Conservation (phyloP, 1,284 basidiomycete genomes). For the Cerioporus squamosus region DNA sequence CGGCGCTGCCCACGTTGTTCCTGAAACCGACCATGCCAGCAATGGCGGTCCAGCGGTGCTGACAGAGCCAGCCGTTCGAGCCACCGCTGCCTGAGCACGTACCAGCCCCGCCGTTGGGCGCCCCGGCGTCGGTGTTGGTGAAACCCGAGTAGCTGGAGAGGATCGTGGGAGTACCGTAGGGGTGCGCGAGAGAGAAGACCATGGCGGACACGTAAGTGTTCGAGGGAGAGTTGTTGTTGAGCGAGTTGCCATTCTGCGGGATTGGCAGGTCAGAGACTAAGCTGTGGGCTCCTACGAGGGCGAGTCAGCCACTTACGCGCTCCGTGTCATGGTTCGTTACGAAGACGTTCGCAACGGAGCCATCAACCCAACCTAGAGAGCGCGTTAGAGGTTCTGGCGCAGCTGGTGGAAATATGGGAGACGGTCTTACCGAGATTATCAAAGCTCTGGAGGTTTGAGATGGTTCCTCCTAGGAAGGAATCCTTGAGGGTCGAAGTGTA, state of each 20-base stretch:
- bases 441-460: slow-evolving; percentile 57
- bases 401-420: background rate
- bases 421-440: slow-evolving; percentile 49
- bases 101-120: slow-evolving; percentile 50
- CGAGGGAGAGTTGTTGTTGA: slow-evolving; percentile 64
- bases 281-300: background rate
- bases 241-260: slow-evolving; percentile 51
- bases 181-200: slow-evolving; percentile 69
- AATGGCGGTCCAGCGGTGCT: slow-evolving; percentile 64
- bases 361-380: slow-evolving; percentile 57
- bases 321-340: slow-evolving; percentile 76
- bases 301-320: slow-evolving; percentile 43
- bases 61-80: slow-evolving; percentile 59
- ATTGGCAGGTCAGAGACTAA: background rate
- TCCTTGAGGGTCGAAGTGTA: slow-evolving; percentile 57
- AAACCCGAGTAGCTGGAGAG: slow-evolving; percentile 63
- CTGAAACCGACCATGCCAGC: slow-evolving; percentile 67
- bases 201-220: slow-evolving; percentile 65
- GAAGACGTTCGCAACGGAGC: slow-evolving; percentile 63
- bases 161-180: slow-evolving; percentile 68
- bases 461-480: slow-evolving; percentile 55
- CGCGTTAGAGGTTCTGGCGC: background rate
- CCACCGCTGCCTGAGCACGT: slow-evolving; percentile 59
- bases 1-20: slow-evolving; percentile 55
- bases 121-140: slow-evolving; percentile 54